These are phyloP conservation scores for Spathaspora passalidarum DNA, from an alignment of 805 yeast species.

Conservation along the genomic window DNA sequence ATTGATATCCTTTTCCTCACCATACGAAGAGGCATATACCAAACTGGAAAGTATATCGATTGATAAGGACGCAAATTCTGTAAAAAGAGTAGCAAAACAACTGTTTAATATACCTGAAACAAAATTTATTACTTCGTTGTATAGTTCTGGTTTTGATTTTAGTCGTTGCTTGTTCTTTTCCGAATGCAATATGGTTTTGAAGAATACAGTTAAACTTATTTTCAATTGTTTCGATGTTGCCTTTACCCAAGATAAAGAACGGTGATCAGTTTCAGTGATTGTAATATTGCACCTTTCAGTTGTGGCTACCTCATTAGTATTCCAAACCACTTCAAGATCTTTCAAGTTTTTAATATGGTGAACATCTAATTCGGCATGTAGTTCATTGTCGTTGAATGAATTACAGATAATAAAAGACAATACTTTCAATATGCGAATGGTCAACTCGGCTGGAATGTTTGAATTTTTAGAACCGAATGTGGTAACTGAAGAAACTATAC, in stretches of 20 bases:
- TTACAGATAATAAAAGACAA: conserved; percentile 18
- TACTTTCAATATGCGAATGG: conserved; percentile 19
- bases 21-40: conserved; percentile 9
- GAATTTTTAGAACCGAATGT: conserved; percentile 21
- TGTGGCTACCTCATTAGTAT: conserved; percentile 4
- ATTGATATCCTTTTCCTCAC: neutral
- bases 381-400: conserved; percentile 29
- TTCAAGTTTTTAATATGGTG: conserved; percentile 3
- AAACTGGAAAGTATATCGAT: conserved; percentile 28
- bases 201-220: conserved; percentile 27
- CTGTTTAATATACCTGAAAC: conserved; percentile 16
- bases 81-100: conserved; percentile 31
- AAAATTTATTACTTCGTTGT: conserved; percentile 20
- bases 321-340: conserved; percentile 7
- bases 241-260: conserved; percentile 29
- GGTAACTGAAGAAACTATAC: conserved; percentile 31
- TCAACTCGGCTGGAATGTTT: conserved; percentile 20
- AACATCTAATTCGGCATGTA: conserved; percentile 7
- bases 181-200: conserved; percentile 26
- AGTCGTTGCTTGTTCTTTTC: conserved; percentile 17
- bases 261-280: conserved; percentile 7
- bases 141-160: conserved; percentile 21
- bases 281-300: neutral
- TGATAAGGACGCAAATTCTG: conserved; percentile 25
- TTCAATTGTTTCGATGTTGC: conserved; percentile 39